Evolutionary conservation across 2,329 filamentous ascomycete species (phyloP), one percentile per base, ranked within the genome.

Genomic region (Aspergillus costaricaensis): DNA sequence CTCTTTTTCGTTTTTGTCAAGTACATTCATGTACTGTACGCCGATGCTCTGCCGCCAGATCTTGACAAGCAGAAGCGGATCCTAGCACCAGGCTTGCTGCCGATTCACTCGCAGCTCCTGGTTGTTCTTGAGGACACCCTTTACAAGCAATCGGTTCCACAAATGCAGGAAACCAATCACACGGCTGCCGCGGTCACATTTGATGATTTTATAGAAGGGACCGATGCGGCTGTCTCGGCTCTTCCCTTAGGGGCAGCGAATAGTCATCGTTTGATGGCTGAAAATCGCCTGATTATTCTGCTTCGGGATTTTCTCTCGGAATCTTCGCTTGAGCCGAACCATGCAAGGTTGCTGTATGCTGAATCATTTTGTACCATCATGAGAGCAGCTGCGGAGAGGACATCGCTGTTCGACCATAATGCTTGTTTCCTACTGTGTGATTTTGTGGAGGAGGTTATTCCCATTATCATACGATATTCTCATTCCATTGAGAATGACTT

Each of bases 1-100:
- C 81, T 97, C 36, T 91, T 96, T 72, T 96, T 94, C 77, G 89
- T 96, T 48, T 97, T 97, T 70, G 86, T 88, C 78, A 96, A 96
- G 76, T 89, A 95, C 72, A 96, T 90, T 68, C 90, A 94, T 74
- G 84, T 94, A 19, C 81, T 97, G 3, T 83, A 88, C 4, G 86
- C 91, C 43, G 91, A 95, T 61, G 90, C 90, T 66, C 81, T 90
- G 67, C 87, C 88, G 0, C 68, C 70, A 6, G 80, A 82, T 32
- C 77, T 83, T 7, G 81, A 82, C 51, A 79, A 81, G 57, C 75
- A 77, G n/a, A 83, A 87, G 63, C 82, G 83, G 60, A 78, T 88
- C 59, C 83, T 90, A 52, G 87, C 89, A 1, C 93, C 93, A 5
- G 92, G 88, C 0, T 86, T 96, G 69, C 84, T 94, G 19, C 82